These are phyloP conservation scores for Graphilbum fragrans DNA, from an alignment of 2,329 filamentous ascomycete species.

Conservation along the genomic window DNA sequence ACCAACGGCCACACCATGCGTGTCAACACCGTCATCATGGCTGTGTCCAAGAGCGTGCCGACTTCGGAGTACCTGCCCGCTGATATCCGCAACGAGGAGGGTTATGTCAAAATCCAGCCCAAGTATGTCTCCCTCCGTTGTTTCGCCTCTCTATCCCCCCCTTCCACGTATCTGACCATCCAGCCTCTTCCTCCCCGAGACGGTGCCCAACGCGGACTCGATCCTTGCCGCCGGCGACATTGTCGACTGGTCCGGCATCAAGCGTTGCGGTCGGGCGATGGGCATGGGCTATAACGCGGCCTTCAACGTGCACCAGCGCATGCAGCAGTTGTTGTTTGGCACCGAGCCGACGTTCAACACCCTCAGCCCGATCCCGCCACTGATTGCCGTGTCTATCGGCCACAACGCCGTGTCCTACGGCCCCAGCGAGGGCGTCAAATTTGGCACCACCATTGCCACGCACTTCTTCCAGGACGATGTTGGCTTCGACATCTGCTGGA, in stretches of 20 bases:
- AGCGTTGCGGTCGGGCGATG: slow-evolving; percentile 66
- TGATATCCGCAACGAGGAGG: slow-evolving; percentile 47
- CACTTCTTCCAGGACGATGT: slow-evolving; percentile 58
- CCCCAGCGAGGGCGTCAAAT: slow-evolving; percentile 41
- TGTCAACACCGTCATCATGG: slow-evolving; percentile 56
- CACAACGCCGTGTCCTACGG: slow-evolving; percentile 55
- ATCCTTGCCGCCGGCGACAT: slow-evolving; percentile 65
- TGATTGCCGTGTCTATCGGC: slow-evolving; percentile 62
- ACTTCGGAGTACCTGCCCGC: slow-evolving; percentile 51
- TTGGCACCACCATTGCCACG: slow-evolving; percentile 50
- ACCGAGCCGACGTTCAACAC: slow-evolving; percentile 31
- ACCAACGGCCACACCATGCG: slow-evolving; percentile 45
- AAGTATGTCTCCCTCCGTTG: slow-evolving; percentile 21
- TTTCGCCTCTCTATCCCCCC: no score
- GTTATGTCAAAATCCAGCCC: slow-evolving; percentile 51
- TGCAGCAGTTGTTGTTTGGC: slow-evolving; percentile 30
- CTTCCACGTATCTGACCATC: neutral
- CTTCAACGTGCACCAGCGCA: slow-evolving; percentile 53
- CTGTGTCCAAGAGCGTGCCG: slow-evolving; percentile 50
- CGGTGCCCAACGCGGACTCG: slow-evolving; percentile 39
- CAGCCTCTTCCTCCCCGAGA: slow-evolving; percentile 41
- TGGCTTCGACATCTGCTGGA: slow-evolving; percentile 36
- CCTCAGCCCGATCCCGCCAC: slow-evolving; percentile 43
- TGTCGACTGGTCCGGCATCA: slow-evolving; percentile 63
- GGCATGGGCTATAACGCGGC: slow-evolving; percentile 57